Conservation (phyloP, 169 alveolate genomes). For the Plasmodium vivax region DNA sequence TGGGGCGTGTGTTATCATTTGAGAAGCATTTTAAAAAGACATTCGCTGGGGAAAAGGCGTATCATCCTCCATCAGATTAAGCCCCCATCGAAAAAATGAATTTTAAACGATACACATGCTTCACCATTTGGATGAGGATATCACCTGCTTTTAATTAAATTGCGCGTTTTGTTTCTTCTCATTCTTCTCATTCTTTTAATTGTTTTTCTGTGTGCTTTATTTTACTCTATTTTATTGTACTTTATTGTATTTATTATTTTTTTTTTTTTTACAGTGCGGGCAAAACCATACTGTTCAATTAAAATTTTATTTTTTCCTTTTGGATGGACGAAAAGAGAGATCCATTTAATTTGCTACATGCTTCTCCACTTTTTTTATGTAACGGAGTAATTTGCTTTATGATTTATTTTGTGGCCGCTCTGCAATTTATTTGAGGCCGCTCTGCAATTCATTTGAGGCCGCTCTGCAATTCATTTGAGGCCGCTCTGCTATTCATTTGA, state of each 20-base stretch:
- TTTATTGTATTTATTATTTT: not conserved
- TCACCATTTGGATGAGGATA: not conserved
- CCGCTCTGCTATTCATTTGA: no score
- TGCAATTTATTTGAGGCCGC: no score
- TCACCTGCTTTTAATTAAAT: slow-evolving; percentile 1
- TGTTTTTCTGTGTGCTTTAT: not conserved
- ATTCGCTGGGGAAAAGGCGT: not conserved
- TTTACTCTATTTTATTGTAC: no score
- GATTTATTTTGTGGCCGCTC: not conserved
- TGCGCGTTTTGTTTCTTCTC: not conserved
- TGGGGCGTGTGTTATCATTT: not conserved
- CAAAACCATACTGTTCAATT: not conserved
- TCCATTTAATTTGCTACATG: not conserved
- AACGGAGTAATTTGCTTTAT: not conserved
- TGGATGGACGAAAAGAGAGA: slow-evolving; percentile 4
- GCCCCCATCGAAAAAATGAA: not conserved
- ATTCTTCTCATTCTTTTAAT: not conserved
- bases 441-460: no score
- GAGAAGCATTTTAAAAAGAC: not conserved
- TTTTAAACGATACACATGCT: not conserved
- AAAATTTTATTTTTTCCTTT: not conserved
- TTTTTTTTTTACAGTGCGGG: not conserved
- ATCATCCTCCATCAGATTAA: not conserved
- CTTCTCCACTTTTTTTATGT: not conserved
- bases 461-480: no score